These are phyloP conservation scores for Zygoascus flipseniorum DNA, from an alignment of 805 yeast species.

Conservation along the genomic window DNA sequence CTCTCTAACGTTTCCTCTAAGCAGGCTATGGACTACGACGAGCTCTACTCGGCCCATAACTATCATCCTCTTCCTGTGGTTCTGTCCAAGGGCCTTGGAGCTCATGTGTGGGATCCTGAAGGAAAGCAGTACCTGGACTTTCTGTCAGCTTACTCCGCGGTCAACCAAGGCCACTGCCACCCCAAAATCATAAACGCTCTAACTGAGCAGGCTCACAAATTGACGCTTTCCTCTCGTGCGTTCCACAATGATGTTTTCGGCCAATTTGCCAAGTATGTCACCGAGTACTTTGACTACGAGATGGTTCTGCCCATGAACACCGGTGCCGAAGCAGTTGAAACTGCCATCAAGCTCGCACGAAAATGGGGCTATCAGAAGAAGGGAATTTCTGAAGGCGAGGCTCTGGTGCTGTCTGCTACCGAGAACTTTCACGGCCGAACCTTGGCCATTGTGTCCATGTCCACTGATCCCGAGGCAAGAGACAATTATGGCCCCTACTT, in stretches of 20 bases:
- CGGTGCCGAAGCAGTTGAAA: conserved; percentile 98
- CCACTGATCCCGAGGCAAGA: conserved; percentile 91
- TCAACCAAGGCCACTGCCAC: conserved; percentile 97
- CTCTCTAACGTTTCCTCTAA: conserved; percentile 44
- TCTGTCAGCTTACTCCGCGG: conserved; percentile 91
- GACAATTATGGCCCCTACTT: conserved; percentile 85
- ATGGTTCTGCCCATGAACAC: conserved; percentile 97
- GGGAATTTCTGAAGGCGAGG: conserved; percentile 74
- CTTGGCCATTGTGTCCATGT: conserved; percentile 89
- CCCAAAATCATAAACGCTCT: conserved; percentile 83
- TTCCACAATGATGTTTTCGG: conserved; percentile 88
- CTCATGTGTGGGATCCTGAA: conserved; percentile 97
- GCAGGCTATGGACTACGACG: conserved; percentile 60
- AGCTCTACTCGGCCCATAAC: conserved; percentile 86
- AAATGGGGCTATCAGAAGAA: conserved; percentile 93
- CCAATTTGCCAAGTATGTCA: conserved; percentile 73
- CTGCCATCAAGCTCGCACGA: conserved; percentile 88
- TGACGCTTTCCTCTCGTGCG: conserved; percentile 87
- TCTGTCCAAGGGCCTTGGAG: conserved; percentile 77
- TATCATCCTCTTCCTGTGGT: conserved; percentile 97
- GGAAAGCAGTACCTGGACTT: conserved; percentile 91
- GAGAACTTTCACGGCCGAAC: conserved; percentile 97
- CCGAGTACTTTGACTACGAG: conserved; percentile 85
- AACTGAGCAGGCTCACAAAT: conserved; percentile 72
- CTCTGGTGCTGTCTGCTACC: conserved; percentile 77